phyloP scores from a whole-genome alignment of 1,284 basidiomycete genomes.

The Cystobasidium pallidum region DNA sequence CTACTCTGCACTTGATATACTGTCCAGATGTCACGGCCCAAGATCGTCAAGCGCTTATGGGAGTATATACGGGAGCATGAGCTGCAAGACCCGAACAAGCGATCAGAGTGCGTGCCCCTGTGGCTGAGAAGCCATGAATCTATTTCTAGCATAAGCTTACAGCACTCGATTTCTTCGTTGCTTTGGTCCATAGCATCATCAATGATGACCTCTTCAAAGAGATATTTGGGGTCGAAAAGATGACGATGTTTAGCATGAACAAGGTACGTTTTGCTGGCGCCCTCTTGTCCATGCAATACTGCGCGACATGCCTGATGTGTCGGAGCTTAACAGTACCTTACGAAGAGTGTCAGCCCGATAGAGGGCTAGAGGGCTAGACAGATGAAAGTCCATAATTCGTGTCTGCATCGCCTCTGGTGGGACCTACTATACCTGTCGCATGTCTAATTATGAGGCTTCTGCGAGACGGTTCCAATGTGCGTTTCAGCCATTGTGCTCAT shows the following conservation, averaged over 20 bases:
- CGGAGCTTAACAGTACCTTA: conserved; percentile 29
- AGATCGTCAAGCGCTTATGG: conserved; percentile 41
- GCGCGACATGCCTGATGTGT: neutral
- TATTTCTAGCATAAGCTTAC: neutral
- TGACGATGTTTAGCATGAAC: conserved; percentile 45
- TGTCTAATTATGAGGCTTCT: no score
- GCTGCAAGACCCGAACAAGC: conserved; percentile 38
- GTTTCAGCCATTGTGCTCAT: no score
- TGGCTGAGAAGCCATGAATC: neutral
- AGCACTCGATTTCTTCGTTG: no score
- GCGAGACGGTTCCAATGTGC: no score
- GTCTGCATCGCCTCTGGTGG: no score
- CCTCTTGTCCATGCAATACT: neutral
- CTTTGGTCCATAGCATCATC: conserved; percentile 20
- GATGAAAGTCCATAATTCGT: no score
- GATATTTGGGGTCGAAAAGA: conserved; percentile 42
- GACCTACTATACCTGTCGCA: no score
- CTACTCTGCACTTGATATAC: neutral
- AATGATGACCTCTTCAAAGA: conserved; percentile 42
- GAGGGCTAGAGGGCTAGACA: conserved; percentile 9
- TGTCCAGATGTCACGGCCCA: conserved; percentile 36
- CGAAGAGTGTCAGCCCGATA: conserved; percentile 35
- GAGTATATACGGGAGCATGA: conserved; percentile 39
- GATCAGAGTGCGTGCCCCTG: conserved; percentile 12
- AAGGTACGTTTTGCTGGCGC: conserved; percentile 12